These are phyloP conservation scores for Microcera coccophila DNA, from an alignment of 2,329 filamentous ascomycete species.

Conservation along the genomic window DNA sequence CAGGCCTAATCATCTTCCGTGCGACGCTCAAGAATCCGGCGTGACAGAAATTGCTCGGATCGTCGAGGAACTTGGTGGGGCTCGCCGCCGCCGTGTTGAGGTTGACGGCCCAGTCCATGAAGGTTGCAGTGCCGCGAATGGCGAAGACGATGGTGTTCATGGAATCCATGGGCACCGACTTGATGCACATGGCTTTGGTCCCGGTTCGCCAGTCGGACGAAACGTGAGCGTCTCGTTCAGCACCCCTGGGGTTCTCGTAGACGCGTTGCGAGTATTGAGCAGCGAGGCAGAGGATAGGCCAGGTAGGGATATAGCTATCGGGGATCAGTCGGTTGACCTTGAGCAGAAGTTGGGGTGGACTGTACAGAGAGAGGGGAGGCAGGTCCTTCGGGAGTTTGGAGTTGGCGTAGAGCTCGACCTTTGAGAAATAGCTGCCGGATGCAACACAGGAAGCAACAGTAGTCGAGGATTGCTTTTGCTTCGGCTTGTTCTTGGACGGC, in stretches of 20 bases:
- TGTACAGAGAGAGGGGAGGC: constrained; percentile 63
- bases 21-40: constrained; percentile 75
- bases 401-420: constrained; percentile 76
- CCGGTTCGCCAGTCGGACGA: constrained; percentile 67
- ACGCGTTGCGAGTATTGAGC: constrained; percentile 73
- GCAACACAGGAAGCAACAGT: constrained; percentile 24
- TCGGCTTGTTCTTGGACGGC: constrained; percentile 8
- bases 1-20: constrained; percentile 67
- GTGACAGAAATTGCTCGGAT: constrained; percentile 73
- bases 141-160: constrained; percentile 78
- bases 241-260: constrained; percentile 61
- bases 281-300: constrained; percentile 72
- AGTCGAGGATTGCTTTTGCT: constrained; percentile 11
- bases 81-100: constrained; percentile 64
- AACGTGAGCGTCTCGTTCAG: constrained; percentile 65
- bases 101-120: constrained; percentile 86
- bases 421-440: constrained; percentile 62
- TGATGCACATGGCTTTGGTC: constrained; percentile 84
- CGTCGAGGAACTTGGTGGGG: constrained; percentile 70
- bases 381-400: constrained; percentile 67
- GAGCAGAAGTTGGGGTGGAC: neutral
- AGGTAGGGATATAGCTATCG: constrained; percentile 65
- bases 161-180: constrained; percentile 73
- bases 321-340: neutral
- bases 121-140: constrained; percentile 73